Evolutionary conservation across 345 rosid genomes (phyloP), one percentile per base, ranked within the genome.

Genomic region (Brassica incana): DNA sequence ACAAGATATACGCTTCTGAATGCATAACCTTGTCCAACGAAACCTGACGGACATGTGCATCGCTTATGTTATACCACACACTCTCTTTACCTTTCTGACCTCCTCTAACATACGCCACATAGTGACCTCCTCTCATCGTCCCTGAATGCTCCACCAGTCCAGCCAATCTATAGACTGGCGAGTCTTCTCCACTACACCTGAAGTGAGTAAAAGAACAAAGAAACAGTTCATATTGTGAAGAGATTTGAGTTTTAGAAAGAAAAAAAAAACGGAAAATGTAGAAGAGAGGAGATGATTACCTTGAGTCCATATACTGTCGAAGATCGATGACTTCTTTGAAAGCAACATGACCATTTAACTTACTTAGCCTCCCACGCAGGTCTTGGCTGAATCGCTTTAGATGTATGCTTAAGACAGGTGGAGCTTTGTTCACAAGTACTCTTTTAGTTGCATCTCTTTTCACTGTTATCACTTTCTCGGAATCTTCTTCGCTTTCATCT

Each of bases 381-480:
- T 93, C 99, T 84, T 96, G 99, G 86, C 89, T 88, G 82, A 96
- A 96, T 83, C 99, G 88, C 72, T 96, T 96, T 75, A 96, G 84
- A 87, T 96, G 99, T 78, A 96, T 83, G 45, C 97, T 93, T 71
- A 96, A 80, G 50, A 93, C 83, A 48, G 91, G 91, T 6, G 99
- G 99, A 2, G 88, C 90, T 82, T 91, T 92, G 82, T 85, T 84
- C 71, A 96, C 76, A 61, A 88, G 91, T 72, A 90, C 90, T 77
- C 92, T 89, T 83, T 93, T 96, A 54, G 88, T 93, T 62, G 99
- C 98, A 83, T 91, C 93, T 85, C 98, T 87, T 89, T 92, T 96
- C 68, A 90, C 97, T 56, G 85, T 88, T 67, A 86, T 72, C 63
- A 62, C 63, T 71, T 84, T 80, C 18, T 77, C 83, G 33, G 79